phyloP scores from a whole-genome alignment of 1,284 basidiomycete genomes.

The Irpex sp. region DNA sequence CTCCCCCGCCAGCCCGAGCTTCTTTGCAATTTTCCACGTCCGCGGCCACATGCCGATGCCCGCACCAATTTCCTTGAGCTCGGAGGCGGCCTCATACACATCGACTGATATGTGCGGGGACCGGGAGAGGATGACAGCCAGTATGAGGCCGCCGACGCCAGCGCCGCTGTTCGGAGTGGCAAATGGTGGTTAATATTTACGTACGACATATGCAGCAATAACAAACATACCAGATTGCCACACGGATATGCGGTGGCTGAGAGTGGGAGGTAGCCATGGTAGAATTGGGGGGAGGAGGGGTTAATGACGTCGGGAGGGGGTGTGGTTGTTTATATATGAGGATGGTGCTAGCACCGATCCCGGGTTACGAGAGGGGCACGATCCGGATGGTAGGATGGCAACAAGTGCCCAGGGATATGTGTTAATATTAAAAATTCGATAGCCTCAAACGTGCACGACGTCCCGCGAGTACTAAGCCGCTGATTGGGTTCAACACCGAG shows the following conservation, averaged over 20 bases:
- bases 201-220: background rate
- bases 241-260: constrained; percentile 6
- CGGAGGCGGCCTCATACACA: constrained; percentile 34
- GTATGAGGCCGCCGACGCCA: constrained; percentile 36
- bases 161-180: constrained; percentile 27
- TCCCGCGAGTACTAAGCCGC: too few relatives aligned
- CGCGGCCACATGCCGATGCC: constrained; percentile 35
- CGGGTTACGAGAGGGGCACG: too few relatives aligned
- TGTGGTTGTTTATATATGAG: background rate
- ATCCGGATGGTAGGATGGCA: too few relatives aligned
- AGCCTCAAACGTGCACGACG: too few relatives aligned
- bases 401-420: too few relatives aligned
- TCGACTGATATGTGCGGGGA: constrained; percentile 32
- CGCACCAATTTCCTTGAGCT: constrained; percentile 33
- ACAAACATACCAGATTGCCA: constrained; percentile 27
- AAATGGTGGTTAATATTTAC: background rate
- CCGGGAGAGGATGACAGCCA: constrained; percentile 33
- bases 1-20: constrained; percentile 28
- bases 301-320: background rate
- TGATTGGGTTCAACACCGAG: too few relatives aligned
- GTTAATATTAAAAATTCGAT: too few relatives aligned
- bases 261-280: background rate
- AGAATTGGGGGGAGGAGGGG: background rate
- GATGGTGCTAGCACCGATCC: background rate
- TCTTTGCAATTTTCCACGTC: constrained; percentile 28